Evolutionary conservation across 805 yeast species (phyloP).

Genomic region (Zygosaccharomyces bailii): DNA sequence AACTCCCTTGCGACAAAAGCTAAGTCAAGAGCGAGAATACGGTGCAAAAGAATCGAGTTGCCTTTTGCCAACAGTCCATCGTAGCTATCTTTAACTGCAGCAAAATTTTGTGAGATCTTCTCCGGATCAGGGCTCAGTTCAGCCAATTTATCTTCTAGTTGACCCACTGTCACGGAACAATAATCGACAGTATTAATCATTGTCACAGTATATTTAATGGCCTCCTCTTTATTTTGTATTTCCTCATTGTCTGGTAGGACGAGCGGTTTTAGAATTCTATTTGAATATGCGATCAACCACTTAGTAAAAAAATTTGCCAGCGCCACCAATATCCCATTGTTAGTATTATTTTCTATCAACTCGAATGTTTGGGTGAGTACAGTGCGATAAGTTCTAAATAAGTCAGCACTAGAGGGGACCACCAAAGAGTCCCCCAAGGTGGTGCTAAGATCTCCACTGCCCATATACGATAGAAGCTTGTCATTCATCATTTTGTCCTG

Average conservation of each 20-base stretch:
- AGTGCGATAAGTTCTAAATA: constrained; percentile 74
- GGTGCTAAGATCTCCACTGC: constrained; percentile 52
- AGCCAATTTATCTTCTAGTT: constrained; percentile 61
- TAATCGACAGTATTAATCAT: constrained; percentile 88
- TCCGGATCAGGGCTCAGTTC: constrained; percentile 42
- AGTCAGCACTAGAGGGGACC: constrained; percentile 80
- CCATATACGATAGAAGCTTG: constrained; percentile 62
- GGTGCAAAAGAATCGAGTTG: constrained; percentile 51
- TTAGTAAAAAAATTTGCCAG: constrained; percentile 60
- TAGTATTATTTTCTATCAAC: constrained; percentile 38
- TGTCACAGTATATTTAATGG: constrained; percentile 62
- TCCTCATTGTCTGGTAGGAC: constrained; percentile 42
- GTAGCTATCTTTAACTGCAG: constrained; percentile 52
- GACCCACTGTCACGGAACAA: constrained; percentile 71
- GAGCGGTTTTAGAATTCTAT: constrained; percentile 47
- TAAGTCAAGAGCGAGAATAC: constrained; percentile 54
- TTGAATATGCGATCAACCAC: constrained; percentile 59
- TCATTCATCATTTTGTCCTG: constrained; percentile 65
- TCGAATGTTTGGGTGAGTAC: constrained; percentile 66
- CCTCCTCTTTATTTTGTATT: constrained; percentile 49
- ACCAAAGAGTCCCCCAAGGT: constrained; percentile 58
- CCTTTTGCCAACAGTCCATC: constrained; percentile 56
- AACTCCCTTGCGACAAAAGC: constrained; percentile 82
- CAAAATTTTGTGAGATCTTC: constrained; percentile 49
- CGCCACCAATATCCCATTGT: constrained; percentile 36